Base-by-base conservation (phyloP, 2,329 filamentous ascomycete species). In the Hymenoscyphus occultus region DNA sequence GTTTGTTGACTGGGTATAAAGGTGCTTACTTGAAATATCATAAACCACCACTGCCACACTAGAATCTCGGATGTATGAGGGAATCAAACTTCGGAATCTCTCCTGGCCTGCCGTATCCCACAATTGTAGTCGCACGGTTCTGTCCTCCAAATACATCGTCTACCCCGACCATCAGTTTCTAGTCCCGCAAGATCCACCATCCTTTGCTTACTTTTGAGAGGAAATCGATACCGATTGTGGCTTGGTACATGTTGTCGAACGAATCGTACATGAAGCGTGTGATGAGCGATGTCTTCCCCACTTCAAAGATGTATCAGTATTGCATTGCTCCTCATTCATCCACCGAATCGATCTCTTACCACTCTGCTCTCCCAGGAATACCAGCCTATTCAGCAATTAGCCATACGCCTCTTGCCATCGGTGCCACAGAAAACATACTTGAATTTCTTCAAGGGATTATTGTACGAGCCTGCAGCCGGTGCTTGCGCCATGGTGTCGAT, bases 261-360 rank as follows among this genome's bases (percentile, higher is more conserved):
- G 95, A 98, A 80, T 99, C 95, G 84, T 99, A 99, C 95, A 99
- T 99, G 84, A 99, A 99, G 70, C 95, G 90, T 71, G 95, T 99
- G 78, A 99, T 99, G 74, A 99, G 82, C 68, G 95, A 99, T 39
- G 95, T 99, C 83, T 99, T 99, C 77, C 95, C 95, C 74, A 99
- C 95, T 98, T 78, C 68, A 69, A 59, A 58, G n/a, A 54, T 59
- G 51, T 48, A 67, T 72, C 61, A 74, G 70, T 59, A 64, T 67
- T 65, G 4, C 19, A 42, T 65, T 48, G 57, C 57, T 9, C 16
- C 51, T 28, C 64, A 45, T 28, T 63, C 42, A 19, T 58, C 40
- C 14, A 58, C 63, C 71, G 5, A 28, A 35, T 59, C 64, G 28
- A 28, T 28, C 28, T 78, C 87, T 78, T 92, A 97, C 94, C 95